Base-by-base conservation (phyloP, 1,284 basidiomycete species). In the Malassezia sp. region DNA sequence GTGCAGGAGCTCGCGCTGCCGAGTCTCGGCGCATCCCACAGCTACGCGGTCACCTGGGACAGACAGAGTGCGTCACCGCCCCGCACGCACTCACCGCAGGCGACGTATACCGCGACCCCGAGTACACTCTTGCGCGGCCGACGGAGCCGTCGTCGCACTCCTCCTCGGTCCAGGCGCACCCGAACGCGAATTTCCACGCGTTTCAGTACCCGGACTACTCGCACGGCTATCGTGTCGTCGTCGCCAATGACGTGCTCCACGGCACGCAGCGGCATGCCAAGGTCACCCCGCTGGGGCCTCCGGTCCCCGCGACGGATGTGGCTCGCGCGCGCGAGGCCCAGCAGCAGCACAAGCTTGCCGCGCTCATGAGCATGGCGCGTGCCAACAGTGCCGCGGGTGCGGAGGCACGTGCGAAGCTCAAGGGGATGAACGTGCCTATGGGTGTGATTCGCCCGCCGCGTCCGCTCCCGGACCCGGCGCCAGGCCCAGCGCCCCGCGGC, bases 91-190 rank as follows among this genome's bases (percentile, higher is more conserved):
- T 58, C 10, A 58, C 59, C 15, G 39, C 52, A 4, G 57, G 55
- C 7, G 56, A 60, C 5, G 54, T 65, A 3, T 59, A 52, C 14
- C 39, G 49, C 22, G 55, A 58, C n/a, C 60, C 63, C 6, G 54
- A 59, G 5, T 63, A 62, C 39, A 56, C 56, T 1, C 45, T 63
- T 26, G 40, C 58, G 12, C 49, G 52, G 14, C 63, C 65, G 0
- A 48, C 53, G 7, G 67, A 70, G 49, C 67, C 67, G 4, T 67
- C 63, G 18, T 64, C 61, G 6, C 64, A 67, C 36, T 64, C 61
- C 1, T 64, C 61, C 2, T 66, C 63, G 0, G 57, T 70, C 2
- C 61, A 61, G 12, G 67, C 57, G 4, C 59, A 70, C 39, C 67
- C 67, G 4, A 56, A 56, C 8, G 62, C 56, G 15, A 67, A 67